Evolutionary conservation across 441 rosid genomes (phyloP), one percentile per base, ranked within the genome.

Genomic region (Corymbia citriodora): DNA sequence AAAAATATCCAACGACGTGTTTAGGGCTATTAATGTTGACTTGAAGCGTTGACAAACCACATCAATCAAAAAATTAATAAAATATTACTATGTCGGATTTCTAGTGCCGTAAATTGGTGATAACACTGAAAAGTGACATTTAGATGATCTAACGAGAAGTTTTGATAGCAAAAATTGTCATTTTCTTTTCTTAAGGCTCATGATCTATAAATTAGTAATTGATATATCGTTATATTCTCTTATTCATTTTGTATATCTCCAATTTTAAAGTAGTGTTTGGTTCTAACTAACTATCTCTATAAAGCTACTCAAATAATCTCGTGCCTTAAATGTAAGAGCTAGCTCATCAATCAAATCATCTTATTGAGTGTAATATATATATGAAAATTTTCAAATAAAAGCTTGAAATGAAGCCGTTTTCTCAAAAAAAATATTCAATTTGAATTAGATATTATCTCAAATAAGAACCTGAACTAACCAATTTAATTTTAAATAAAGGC

Each of bases 71-170:
- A 59, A 59, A 59, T 59, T 25, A 7, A 59, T 59, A 59, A 59
- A 25, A 59, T 25, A 25, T 59, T 59, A 10, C 10, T 14, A 25
- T 1, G 1, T 59, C 0, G 0, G 1, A 59, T 59, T 59, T 59
- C 6, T 0, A 59, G 3, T 7, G 10, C 18, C 3, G 9, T 25
- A 55, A 19, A 59, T 4, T 0, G 7, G 25, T 7, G 5, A 2
- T 25, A 7, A 59, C 1, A 59, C 65, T 59, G 10, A 59, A 59
- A 55, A 3, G 9, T 9, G 5, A 0, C 14, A 59, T 29, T 59
- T 59, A 59, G 25, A 25, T 59, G 11, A 59, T 59, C 1, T 21
- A 17, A 10, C 7, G 0, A 59, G 4, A 59, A 1, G 7, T 59
- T 59, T 59, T 25, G 65, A 59, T 59, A 59, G 25, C n/a, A 25